Conservation (phyloP, 441 rosid genomes). For the Populus hybrid region DNA sequence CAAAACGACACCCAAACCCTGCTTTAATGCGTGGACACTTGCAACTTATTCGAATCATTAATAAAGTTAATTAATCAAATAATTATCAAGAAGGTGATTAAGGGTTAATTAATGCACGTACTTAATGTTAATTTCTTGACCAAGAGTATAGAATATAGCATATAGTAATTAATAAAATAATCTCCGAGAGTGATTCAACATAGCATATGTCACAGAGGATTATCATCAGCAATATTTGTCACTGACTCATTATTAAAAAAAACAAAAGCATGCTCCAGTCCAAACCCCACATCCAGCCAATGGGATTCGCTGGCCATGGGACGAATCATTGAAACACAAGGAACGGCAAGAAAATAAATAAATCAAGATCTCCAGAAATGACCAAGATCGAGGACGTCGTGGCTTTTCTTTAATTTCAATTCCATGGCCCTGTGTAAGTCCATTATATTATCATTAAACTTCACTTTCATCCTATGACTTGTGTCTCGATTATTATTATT, state of each 20-base stretch:
- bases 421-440: neutral
- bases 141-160: no score
- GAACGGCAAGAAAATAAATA: no score
- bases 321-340: neutral
- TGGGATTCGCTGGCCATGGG: neutral
- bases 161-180: no score
- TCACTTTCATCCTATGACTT: no score
- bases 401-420: neutral
- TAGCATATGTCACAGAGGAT: neutral
- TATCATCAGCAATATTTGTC: neutral
- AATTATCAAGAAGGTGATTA: no score
- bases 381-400: no score
- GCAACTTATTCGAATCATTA: neutral
- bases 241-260: neutral
- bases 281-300: neutral
- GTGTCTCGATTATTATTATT: no score
- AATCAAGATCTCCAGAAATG: neutral
- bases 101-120: no score
- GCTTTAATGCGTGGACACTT: slow-evolving; percentile 2
- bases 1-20: neutral
- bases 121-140: no score
- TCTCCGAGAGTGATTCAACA: neutral
- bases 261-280: slow-evolving; percentile 4
- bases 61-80: no score
- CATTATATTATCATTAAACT: neutral